Evolutionary conservation across 768 basidiomycete genomes (phyloP).

Genomic region (Coprinopsis strossmayeri): DNA sequence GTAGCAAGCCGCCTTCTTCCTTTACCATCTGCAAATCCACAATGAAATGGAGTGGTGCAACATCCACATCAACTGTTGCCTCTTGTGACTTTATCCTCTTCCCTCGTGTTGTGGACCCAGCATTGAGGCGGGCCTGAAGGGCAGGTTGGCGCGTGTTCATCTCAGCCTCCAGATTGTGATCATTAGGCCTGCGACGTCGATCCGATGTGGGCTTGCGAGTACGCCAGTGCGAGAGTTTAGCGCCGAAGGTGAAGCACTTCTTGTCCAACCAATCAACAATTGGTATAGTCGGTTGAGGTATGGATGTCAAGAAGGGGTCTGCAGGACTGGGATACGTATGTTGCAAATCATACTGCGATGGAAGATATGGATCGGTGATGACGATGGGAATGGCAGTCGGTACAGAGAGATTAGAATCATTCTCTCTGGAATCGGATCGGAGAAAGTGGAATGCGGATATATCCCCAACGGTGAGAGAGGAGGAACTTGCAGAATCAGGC

Average conservation of each 20-base stretch:
- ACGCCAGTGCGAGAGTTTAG: conserved; percentile 61
- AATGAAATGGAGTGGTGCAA: conserved; percentile 70
- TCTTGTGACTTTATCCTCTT: too few species aligned
- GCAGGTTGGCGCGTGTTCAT: not conserved
- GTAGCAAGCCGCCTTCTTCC: conserved; percentile 29
- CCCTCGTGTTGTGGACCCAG: too few species aligned
- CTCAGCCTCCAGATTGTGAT: not conserved
- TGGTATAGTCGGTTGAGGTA: conserved; percentile 42
- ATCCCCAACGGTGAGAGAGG: conserved; percentile 28
- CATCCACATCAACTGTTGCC: conserved; percentile 29
- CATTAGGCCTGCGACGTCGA: not conserved
- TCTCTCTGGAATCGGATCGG: conserved; percentile 9
- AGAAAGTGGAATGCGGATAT: conserved; percentile 52
- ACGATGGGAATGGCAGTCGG: conserved; percentile 56
- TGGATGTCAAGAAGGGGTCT: conserved; percentile 22
- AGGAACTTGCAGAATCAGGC: not conserved
- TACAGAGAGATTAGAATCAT: conserved; percentile 13
- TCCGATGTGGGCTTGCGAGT: conserved; percentile 22
- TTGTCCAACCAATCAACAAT: conserved; percentile 57
- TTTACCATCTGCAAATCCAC: conserved; percentile 52
- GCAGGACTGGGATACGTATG: conserved; percentile 34
- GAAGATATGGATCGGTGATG: conserved; percentile 65
- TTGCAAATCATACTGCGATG: conserved; percentile 42
- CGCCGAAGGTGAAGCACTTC: conserved; percentile 31
- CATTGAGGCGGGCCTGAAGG: not conserved